Evolutionary conservation across 768 basidiomycete genomes (phyloP), one percentile per base, ranked within the genome.

Genomic region (Kwoniella pini): DNA sequence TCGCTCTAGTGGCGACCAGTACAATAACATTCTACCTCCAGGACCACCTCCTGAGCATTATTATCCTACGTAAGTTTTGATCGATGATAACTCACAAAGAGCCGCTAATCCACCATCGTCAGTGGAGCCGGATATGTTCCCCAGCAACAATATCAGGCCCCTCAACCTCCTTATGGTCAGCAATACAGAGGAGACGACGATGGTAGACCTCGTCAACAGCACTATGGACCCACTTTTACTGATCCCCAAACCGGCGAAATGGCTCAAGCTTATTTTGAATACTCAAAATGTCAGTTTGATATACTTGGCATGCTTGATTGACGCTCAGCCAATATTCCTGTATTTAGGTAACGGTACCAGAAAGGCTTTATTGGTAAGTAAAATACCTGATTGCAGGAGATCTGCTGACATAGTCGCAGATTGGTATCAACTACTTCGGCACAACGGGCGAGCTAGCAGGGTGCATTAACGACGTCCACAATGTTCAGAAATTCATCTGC

Each of bases 391-490:
- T 28, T n/a, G n/a, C 44, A 43, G n/a, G 26, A n/a, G 26, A 2
- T 45, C 7, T 13, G 42, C 19, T 36, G 17, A 45, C 28, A 6
- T 30, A 28, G 21, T 12, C 36, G 26, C 66, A 91, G 91, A 85
- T 96, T 64, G 93, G 94, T 0, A 90, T 96, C 71, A 79, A 80
- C 68, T 97, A 97, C 74, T 72, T 82, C 22, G 88, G 89, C 1
- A 85, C 86, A 65, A 71, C 75, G 2, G 83, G 83, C 13, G 83
- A 86, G 67, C 81, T 97, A 5, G 78, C 81, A 0, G 95, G 95
- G 5, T 98, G 95, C 72, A 88, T 95, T 76, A 94, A 97, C 75
- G 95, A 98, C 69, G 94, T 86, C 0, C 78, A 81, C 45, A 94
- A 92, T 74, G 84, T 97, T 51, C 82, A 84, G 66, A 75, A 80